Conservation (phyloP, 2,329 filamentous ascomycete species). For the Fusarium goolgardi region DNA sequence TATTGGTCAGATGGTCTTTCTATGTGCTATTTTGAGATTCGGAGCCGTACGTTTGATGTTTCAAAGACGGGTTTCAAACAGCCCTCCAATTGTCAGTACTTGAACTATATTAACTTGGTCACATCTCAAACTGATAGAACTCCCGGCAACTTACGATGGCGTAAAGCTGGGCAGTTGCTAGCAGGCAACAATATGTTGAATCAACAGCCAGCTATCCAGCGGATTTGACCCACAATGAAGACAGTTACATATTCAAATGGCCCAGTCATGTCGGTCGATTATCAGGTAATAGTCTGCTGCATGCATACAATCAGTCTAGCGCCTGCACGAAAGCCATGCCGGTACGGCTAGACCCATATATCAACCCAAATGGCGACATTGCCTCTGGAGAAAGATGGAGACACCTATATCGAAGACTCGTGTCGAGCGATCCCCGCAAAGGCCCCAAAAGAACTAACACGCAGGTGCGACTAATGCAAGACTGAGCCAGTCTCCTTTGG, state of each 20-base stretch:
- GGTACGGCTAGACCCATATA: constrained; percentile 24
- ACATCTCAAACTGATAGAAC: constrained; percentile 2
- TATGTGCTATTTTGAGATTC: not conserved
- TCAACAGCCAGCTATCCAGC: not conserved
- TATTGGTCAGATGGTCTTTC: not conserved
- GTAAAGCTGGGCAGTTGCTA: not conserved
- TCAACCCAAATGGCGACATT: constrained; percentile 39
- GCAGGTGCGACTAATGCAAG: constrained; percentile 43
- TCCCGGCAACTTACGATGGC: not conserved
- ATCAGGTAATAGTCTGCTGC: constrained; percentile 1
- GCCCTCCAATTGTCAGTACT: not conserved
- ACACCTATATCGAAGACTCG: constrained; percentile 37
- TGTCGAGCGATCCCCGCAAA: constrained; percentile 35
- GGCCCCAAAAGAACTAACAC: constrained; percentile 31
- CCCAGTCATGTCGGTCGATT: not conserved
- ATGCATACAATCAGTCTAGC: constrained; percentile 7
- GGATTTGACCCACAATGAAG: not conserved
- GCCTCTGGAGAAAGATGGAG: constrained; percentile 31
- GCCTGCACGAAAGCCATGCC: constrained; percentile 28
- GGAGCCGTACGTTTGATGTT: not conserved
- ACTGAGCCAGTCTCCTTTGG: constrained; percentile 20
- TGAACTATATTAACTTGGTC: constrained; percentile 7
- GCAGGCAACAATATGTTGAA: not conserved
- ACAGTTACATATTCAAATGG: not conserved
- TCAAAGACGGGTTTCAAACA: not conserved